Evolutionary conservation across 139 green algal species (phyloP).

Genomic region (Spirogloea muscicola): DNA sequence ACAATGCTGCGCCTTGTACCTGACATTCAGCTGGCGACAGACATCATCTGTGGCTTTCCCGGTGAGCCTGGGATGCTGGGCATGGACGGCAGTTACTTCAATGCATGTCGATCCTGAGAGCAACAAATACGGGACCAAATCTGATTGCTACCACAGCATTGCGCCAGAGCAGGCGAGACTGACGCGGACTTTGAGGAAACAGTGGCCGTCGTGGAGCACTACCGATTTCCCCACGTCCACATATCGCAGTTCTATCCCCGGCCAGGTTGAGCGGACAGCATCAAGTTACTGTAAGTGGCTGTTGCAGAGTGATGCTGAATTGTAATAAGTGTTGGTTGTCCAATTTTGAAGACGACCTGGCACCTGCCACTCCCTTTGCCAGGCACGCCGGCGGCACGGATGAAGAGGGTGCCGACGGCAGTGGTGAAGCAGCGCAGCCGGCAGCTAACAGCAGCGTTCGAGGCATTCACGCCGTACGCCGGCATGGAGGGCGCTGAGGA

Average conservation of each 20-base stretch:
- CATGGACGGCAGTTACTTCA: no score
- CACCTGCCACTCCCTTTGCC: conserved; percentile 46
- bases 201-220: conserved; percentile 72
- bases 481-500: conserved; percentile 62
- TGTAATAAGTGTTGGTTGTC: no score
- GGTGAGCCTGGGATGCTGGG: no score
- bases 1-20: conserved; percentile 65
- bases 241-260: conserved; percentile 89
- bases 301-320: no score
- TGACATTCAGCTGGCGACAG: conserved; percentile 80
- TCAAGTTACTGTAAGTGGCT: no score
- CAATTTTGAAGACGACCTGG: no score
- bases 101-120: no score
- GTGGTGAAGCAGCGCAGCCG: conserved; percentile 56
- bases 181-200: conserved; percentile 72
- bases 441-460: conserved; percentile 65
- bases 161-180: conserved; percentile 61
- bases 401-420: conserved; percentile 67
- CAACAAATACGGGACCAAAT: not conserved
- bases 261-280: conserved; percentile 49
- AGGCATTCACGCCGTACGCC: conserved; percentile 63
- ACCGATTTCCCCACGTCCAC: conserved; percentile 77
- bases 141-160: no score
- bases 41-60: conserved; percentile 81
- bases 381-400: conserved; percentile 83